phyloP scores from a whole-genome alignment of 441 rosid genomes.

The Populus hybrid region DNA sequence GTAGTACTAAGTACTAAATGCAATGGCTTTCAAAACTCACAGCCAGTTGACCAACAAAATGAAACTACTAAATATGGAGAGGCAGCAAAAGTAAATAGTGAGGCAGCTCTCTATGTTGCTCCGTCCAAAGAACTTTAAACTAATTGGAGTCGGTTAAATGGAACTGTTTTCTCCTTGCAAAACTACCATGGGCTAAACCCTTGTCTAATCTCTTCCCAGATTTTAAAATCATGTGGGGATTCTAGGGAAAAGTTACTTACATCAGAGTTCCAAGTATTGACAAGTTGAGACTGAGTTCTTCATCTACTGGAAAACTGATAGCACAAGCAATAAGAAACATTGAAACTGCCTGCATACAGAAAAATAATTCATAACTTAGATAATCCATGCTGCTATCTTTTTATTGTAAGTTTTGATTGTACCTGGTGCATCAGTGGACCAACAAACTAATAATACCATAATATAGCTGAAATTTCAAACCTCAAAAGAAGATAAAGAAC shows the following conservation, averaged over 20 bases:
- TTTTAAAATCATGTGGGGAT: not conserved
- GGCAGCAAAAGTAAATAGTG: not conserved
- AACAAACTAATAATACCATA: not conserved
- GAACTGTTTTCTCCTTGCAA: not conserved
- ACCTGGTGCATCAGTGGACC: not conserved
- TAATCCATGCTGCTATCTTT: not conserved
- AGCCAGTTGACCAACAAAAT: not conserved
- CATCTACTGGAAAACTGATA: conserved; percentile 51
- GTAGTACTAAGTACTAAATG: not conserved
- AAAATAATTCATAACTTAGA: not conserved
- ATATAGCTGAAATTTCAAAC: not conserved
- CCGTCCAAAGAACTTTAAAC: not conserved
- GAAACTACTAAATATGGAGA: not conserved
- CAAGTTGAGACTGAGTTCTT: conserved; percentile 58
- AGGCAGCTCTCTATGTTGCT: not conserved
- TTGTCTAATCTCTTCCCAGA: not conserved
- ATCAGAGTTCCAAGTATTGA: conserved; percentile 64
- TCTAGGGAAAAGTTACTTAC: conserved; percentile 42
- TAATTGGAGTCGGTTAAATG: too few relatives aligned
- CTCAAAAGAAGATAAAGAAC: not conserved
- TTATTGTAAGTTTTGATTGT: not conserved
- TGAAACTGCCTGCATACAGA: conserved; percentile 57
- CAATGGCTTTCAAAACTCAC: not conserved
- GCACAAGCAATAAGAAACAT: conserved; percentile 62
- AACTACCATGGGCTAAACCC: not conserved